Base-by-base conservation (phyloP, 345 rosid species). In the rapeseed (Brassica napus) region DNA sequence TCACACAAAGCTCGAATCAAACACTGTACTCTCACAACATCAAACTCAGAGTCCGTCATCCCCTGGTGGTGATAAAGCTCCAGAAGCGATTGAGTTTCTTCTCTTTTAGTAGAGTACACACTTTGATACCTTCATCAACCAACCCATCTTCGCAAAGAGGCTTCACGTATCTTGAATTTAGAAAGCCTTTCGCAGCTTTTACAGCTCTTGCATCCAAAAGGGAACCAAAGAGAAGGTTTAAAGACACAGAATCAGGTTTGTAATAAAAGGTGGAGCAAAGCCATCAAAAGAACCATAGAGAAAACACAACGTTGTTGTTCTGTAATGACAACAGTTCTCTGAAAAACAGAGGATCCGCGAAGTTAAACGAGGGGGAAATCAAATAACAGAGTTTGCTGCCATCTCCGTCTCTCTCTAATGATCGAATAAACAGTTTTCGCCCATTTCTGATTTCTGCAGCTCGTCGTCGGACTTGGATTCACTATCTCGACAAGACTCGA, bases 1-100 rank as follows among this genome's bases (percentile, higher is more conserved):
- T 87, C 90, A 74, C 89, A 86, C 70, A 86, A 80, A 15, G 94
- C 93, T 78, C 81, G 85, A 72, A 89, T 86, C 72, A 90, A 74
- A 79, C 78, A 78, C 79, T 83, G 83, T 26, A 78, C 72, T 68
- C 89, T 84, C 77, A 86, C 84, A 54, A 84, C 68, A 88, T 86
- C 88, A 39, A 87, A 82, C 32, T 75, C 79, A 2, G 81, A 83
- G 3, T 77, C 72, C 6, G 64, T 4, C 92, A 90, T 86, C 44
- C 65, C 81, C 37, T 72, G 18, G 9, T 72, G 18, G 9, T 88
- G 82, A 26, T 26, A 26, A 35, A 87, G 54, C 71, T 84, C 84
- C 92, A 92, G 83, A 86, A 70, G 9, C 77, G 47, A 69, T 83
- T 67, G 63, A 75, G 82, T 76, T 82, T 73, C 21, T 68, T 81